Evolutionary conservation across 768 basidiomycete genomes (phyloP).

Genomic region (Trametes villosa): DNA sequence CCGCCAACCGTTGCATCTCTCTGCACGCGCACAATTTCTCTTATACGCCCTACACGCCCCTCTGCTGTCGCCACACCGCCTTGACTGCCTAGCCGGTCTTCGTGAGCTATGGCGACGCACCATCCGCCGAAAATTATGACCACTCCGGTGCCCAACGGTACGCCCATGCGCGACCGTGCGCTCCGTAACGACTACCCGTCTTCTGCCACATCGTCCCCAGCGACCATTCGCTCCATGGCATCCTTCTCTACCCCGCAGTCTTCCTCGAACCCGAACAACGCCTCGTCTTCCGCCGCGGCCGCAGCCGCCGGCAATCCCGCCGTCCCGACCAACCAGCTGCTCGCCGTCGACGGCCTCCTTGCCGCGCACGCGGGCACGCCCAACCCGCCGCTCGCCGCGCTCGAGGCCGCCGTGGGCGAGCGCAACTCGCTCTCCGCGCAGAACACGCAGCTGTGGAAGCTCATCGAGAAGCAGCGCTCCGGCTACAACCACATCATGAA

Average conservation of each 20-base stretch:
- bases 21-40: constrained; percentile 15
- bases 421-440: constrained; percentile 80
- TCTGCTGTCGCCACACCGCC: background rate
- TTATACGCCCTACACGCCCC: background rate
- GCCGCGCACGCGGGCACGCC: constrained; percentile 53
- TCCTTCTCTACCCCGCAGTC: constrained; percentile 27
- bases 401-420: constrained; percentile 79
- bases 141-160: constrained; percentile 20
- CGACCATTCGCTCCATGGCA: constrained; percentile 23
- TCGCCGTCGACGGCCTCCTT: constrained; percentile 60
- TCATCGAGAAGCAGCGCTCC: constrained; percentile 88
- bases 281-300: background rate
- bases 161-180: constrained; percentile 24
- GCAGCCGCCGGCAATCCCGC: constrained; percentile 25
- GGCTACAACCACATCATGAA: constrained; percentile 82
- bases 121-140: constrained; percentile 22
- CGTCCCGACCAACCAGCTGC: constrained; percentile 37
- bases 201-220: constrained; percentile 25
- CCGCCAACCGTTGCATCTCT: constrained; percentile 5
- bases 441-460: constrained; percentile 92
- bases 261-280: constrained; percentile 24
- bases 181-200: constrained; percentile 24
- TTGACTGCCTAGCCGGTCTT: background rate
- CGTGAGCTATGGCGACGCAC: constrained; percentile 15
- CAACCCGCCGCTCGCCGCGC: constrained; percentile 61